Conservation (phyloP, 1,139 yeast genomes). For the Saccharomyces hybrid region DNA sequence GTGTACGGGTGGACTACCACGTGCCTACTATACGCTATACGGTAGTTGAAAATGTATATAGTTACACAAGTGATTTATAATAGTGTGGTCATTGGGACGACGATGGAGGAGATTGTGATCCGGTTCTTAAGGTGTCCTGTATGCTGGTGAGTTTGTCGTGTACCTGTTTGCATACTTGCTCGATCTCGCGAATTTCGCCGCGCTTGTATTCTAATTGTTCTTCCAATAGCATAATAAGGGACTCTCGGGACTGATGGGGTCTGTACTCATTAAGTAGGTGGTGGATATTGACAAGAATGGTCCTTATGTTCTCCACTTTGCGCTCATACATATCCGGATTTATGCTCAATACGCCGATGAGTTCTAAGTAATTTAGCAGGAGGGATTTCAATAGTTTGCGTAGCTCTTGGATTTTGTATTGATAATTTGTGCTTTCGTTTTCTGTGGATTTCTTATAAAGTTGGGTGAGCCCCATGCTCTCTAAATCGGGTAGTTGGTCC, state of each 20-base stretch:
- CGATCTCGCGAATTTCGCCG: constrained; percentile 46
- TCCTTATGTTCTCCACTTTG: constrained; percentile 63
- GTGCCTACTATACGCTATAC: neutral
- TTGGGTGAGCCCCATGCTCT: constrained; percentile 61
- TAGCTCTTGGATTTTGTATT: constrained; percentile 53
- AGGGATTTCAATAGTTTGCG: constrained; percentile 63
- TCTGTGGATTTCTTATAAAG: constrained; percentile 37
- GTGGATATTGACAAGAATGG: constrained; percentile 73
- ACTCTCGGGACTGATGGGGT: constrained; percentile 84
- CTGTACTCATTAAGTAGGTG: constrained; percentile 77
- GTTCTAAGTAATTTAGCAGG: constrained; percentile 61
- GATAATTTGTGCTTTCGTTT: constrained; percentile 33
- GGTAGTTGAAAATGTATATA: neutral
- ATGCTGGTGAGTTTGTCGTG: constrained; percentile 35
- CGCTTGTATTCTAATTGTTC: constrained; percentile 51
- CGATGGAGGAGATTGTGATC: neutral
- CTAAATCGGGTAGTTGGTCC: constrained; percentile 59
- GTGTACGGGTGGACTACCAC: neutral
- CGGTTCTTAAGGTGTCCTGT: constrained; percentile 9
- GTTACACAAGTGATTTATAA: neutral
- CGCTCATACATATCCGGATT: constrained; percentile 59
- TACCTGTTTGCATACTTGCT: constrained; percentile 40
- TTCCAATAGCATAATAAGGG: constrained; percentile 60
- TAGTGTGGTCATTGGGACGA: neutral
- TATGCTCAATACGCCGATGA: constrained; percentile 62